Evolutionary conservation across 495 filamentous ascomycete species (phyloP), one percentile per base, ranked within the genome.

Genomic region (Daldinia childiae): DNA sequence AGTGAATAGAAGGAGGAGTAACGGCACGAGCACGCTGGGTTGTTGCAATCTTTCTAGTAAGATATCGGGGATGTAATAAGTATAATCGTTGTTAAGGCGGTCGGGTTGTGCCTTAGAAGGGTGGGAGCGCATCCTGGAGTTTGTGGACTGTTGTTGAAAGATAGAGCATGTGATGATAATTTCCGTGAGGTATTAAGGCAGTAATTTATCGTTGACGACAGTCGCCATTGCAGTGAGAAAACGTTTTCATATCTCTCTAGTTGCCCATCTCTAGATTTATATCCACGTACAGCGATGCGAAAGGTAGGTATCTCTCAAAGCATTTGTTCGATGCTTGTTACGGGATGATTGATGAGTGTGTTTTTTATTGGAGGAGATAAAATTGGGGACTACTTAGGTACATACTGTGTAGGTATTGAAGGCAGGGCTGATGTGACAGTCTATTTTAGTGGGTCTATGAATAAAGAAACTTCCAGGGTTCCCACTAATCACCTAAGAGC

Each of bases 1-100:
- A 29, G 81, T 77, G 14, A 81, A 52, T 57, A 79, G 29, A 64
- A 87, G 73, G 12, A 88, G 32, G 6, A 80, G 41, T 11, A 79
- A 39, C 14, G 82, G 71, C 29, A 86, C 39, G 43, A 85, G 26
- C 15, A 83, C 59, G 59, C 75, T 69, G 8, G 81, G 77, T 62
- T 76, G 78, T 39, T 50, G 62, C 9, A 80, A 32, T 32, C 77
- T 74, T 58, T 82, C 75, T 62, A 71, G 63, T 17, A 81, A 52
- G n/a, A 59, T 55, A 7, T 17, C 51, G 21, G 48, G 62, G 14
- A 65, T 24, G 60, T 73, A 73, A 62, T 76, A 68, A 15, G 73
- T 41, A 50, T 54, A 58, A 58, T 70, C 64, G n/a, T 39, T 62
- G 34, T 72, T 36, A 58, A 69, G 60, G 55, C 45, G 68, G 59